Base-by-base conservation (phyloP, 2,329 filamentous ascomycete genomes). In the Botrytis byssoidea region DNA sequence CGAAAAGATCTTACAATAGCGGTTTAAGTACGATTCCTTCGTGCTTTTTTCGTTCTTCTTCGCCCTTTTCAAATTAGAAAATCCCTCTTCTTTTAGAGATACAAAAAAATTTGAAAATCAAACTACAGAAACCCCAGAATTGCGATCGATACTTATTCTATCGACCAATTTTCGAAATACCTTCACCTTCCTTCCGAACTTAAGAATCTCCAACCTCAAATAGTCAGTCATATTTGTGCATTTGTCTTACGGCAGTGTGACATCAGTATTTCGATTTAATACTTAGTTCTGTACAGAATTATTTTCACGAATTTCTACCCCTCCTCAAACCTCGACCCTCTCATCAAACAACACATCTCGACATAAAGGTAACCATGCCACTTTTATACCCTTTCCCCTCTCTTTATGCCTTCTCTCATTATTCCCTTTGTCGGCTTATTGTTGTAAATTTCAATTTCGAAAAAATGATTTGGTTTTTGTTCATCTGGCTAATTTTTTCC, bases 21-120 rank as follows among this genome's bases (percentile, higher is more conserved):
- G 78, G 77, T 80, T 73, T 72, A 78, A 81, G 80, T 78, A 79
- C 80, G 79, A 80, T 74, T 48, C 44, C 74, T 76, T 79, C 78
- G 79, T 81, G 73, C 79, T 80, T 80, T 77, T 82, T 80, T 80
- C 79, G 79, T 81, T 81, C 77, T 79, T 80, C 78, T 76, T 79
- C 78, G 74, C 80, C 79, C 75, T 77, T 77, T 79, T 78, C 71
- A 75, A 79, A 77, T 75, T 76, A 79, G 73, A 81, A 82, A 81
- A 80, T 71, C 76, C 78, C 70, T 72, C 70, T 72, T 79, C 77
- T 70, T 74, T 74, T 75, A 79, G 78, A 80, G 78, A 78, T 74
- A 74, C 76, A 82, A 82, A 82, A 82, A 82, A 82, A 81, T 74
- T 82, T 81, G 80, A 82, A 82, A 82, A 82, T 75, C 76, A 40